Evolutionary conservation across 2,329 filamentous ascomycete genomes (phyloP), one percentile per base, ranked within the genome.

Genomic region (Cordyceps fumosorosea): DNA sequence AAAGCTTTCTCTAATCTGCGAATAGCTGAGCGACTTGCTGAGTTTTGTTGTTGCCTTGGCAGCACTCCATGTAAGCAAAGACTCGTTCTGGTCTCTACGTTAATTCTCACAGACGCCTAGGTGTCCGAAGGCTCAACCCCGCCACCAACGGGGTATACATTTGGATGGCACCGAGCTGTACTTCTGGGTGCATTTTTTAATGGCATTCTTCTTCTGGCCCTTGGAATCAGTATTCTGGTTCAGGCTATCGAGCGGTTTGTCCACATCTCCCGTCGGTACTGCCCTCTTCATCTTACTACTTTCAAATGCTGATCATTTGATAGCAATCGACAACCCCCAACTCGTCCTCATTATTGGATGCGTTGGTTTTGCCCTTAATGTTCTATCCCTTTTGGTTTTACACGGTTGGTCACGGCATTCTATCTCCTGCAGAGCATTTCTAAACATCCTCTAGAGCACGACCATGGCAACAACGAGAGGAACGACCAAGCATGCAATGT

Each of bases 181-280:
- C 72, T 91, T 1, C 77, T 93, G 0, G 89, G 89, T 5, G 88
- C 88, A 24, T 93, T 93, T 73, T 93, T 92, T 80, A 93, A 93
- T 68, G 89, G 89, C 16, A 85, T 87, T 1, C 89, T 93, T 63
- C 79, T 93, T 1, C 73, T 91, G 18, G 89, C 87, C 0, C 76
- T 93, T 2, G 88, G 88, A 1, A 73, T 91, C 42, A 90, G 87
- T 71, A 89, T 92, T 56, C 81, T 89, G 40, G 75, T 92, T 3
- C 89, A 92, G 69, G 86, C 89, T 0, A 80, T 92, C 56, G 88
- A 92, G 72, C 79, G 89, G 42, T 90, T 90, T 68, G 78, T 88
- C 22, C 75, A 80, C 3, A 69, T 88, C 3, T 72, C 83, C 64
- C 73, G 82, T 84, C 69, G 64, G 78, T 71, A 11, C 14, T 34